phyloP scores from a whole-genome alignment of 139 green algal species.

The Ostreobium quekettii region DNA sequence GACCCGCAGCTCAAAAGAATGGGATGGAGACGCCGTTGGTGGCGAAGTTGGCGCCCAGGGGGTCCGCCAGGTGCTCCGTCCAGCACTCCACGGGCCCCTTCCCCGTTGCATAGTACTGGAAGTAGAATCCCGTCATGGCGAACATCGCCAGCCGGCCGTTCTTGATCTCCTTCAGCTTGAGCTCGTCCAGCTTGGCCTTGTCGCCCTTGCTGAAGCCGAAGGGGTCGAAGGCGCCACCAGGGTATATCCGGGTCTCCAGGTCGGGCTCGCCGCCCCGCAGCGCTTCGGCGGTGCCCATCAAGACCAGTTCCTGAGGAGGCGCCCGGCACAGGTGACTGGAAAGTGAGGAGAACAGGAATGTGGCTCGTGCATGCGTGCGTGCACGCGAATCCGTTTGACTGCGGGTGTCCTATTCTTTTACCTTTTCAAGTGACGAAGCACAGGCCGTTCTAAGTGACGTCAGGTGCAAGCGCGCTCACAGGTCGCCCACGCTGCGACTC shows the following conservation, averaged over 20 bases:
- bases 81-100: conserved; percentile 66
- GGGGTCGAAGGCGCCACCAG: conserved; percentile 21
- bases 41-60: conserved; percentile 47
- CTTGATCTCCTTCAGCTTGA: conserved; percentile 65
- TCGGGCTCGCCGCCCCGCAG: not conserved
- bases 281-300: not conserved
- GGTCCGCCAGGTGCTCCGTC: conserved; percentile 49
- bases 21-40: conserved; percentile 51
- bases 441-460: too few species aligned
- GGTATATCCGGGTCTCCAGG: not conserved
- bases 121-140: conserved; percentile 48
- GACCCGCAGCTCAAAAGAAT: conserved; percentile 19
- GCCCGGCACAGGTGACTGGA: too few species aligned
- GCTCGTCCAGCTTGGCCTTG: conserved; percentile 33
- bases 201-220: conserved; percentile 25
- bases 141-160: conserved; percentile 63
- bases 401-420: too few species aligned
- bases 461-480: too few species aligned
- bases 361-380: too few species aligned
- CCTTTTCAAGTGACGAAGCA: too few species aligned
- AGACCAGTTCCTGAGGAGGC: not conserved
- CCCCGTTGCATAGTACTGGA: conserved; percentile 59
- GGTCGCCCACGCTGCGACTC: too few species aligned
- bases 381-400: too few species aligned
- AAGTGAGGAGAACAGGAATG: too few species aligned